phyloP scores from a whole-genome alignment of 75 land plant genomes.

The Selaginella tamariscina region DNA sequence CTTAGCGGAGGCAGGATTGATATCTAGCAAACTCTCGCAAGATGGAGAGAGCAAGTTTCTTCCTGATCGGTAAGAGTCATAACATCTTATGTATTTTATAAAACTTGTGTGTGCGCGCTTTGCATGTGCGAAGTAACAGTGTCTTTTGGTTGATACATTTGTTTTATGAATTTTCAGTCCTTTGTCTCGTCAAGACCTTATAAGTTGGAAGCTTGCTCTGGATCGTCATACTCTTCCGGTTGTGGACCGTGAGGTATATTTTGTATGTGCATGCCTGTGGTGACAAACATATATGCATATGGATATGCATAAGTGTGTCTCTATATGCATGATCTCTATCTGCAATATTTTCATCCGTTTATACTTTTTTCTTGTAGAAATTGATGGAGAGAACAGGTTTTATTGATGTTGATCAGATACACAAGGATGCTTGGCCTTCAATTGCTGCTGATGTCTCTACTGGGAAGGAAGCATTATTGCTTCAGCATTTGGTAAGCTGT shows the following conservation, averaged over 20 bases:
- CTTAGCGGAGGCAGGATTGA: constrained; percentile 96
- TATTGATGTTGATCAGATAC: constrained; percentile 42
- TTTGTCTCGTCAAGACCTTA: constrained; percentile 83
- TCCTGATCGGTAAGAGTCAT: constrained; percentile 74
- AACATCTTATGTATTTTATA: no score
- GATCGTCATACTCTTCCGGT: constrained; percentile 37
- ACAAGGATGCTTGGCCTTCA: constrained; percentile 35
- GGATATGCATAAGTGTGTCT: constrained; percentile 31
- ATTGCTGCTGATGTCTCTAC: constrained; percentile 47
- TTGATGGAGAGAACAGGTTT: constrained; percentile 16
- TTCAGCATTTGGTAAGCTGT: constrained; percentile 88
- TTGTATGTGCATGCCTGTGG: no score
- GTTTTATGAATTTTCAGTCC: constrained; percentile 37
- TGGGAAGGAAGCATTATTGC: constrained; percentile 60
- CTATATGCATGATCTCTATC: neutral
- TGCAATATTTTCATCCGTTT: neutral
- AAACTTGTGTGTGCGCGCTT: no score
- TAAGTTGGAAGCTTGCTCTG: constrained; percentile 88
- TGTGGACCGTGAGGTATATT: constrained; percentile 30
- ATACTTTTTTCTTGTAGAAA: constrained; percentile 6
- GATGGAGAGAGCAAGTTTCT: constrained; percentile 18
- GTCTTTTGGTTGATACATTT: no score
- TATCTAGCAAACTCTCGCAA: constrained; percentile 78
- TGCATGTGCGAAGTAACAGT: no score
- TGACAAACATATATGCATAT: no score